These are phyloP conservation scores for Escovopsis sp. DNA, from an alignment of 2,329 filamentous ascomycete species.

Conservation along the genomic window DNA sequence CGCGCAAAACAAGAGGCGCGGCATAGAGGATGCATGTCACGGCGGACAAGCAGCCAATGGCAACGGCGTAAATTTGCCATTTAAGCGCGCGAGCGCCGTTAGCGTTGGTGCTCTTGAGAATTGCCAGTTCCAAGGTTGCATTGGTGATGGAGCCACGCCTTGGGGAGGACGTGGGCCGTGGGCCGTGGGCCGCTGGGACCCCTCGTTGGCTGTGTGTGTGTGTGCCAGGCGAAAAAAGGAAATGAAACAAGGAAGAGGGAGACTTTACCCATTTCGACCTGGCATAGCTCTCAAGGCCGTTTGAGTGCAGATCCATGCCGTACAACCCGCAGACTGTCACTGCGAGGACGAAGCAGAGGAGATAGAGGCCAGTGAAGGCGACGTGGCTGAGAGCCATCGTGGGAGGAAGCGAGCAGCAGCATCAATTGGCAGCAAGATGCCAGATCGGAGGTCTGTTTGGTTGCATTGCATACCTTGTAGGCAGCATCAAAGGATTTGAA, in stretches of 20 bases:
- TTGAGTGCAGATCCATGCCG: constrained; percentile 49
- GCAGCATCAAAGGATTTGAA: too few relatives aligned
- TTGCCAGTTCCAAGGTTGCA: neutral
- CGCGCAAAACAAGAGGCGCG: constrained; percentile 43
- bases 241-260: neutral
- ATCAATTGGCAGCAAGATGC: too few relatives aligned
- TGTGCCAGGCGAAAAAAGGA: neutral
- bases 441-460: too few relatives aligned
- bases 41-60: constrained; percentile 51
- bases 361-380: constrained; percentile 48
- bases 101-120: neutral
- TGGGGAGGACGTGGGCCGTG: too few relatives aligned
- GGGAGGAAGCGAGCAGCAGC: too few relatives aligned
- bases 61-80: constrained; percentile 52
- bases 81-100: neutral
- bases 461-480: too few relatives aligned
- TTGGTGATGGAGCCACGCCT: neutral
- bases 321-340: constrained; percentile 70
- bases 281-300: constrained; percentile 31
- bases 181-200: too few relatives aligned
- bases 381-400: constrained; percentile 33
- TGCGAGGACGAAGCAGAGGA: constrained; percentile 63
- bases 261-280: constrained; percentile 55
- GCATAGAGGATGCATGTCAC: constrained; percentile 51
- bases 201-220: neutral